Conservation (phyloP, 2,329 filamentous ascomycete species). For the Alternaria infectoria region DNA sequence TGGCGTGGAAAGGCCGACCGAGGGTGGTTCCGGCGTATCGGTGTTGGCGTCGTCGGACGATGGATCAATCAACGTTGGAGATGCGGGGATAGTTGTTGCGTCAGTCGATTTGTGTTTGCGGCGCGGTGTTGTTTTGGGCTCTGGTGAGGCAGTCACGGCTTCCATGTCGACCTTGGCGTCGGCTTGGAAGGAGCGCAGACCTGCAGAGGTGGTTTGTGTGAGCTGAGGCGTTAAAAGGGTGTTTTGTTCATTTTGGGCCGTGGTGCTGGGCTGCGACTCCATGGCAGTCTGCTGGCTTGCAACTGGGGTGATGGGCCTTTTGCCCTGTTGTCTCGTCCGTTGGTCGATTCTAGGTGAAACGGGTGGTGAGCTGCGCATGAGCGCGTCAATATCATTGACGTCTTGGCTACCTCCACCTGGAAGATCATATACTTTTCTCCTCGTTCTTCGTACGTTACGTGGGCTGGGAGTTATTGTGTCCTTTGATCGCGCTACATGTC, state of each 20-base stretch:
- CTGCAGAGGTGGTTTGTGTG: slow-evolving; percentile 41
- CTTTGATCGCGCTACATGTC: slow-evolving; percentile 9
- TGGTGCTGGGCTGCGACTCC: slow-evolving; percentile 26
- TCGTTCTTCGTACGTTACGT: slow-evolving; percentile 20
- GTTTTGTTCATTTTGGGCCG: slow-evolving; percentile 22
- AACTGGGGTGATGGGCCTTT: slow-evolving; percentile 33
- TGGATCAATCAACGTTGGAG: slow-evolving; percentile 11
- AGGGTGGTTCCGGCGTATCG: slow-evolving; percentile 20
- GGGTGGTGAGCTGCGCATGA: slow-evolving; percentile 18
- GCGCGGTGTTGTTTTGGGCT: slow-evolving; percentile 1
- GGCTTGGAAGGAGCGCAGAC: slow-evolving; percentile 29
- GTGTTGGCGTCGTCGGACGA: slow-evolving; percentile 20
- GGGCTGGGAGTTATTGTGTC: slow-evolving; percentile 14
- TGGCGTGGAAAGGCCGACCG: slow-evolving; percentile 49
- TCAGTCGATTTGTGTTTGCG: slow-evolving; percentile 7
- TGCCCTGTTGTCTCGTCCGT: slow-evolving; percentile 20
- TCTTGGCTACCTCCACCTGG: slow-evolving; percentile 14
- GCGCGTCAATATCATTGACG: slow-evolving; percentile 5
- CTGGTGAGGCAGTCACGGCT: not conserved
- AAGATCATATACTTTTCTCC: slow-evolving; percentile 16
- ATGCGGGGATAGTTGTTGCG: slow-evolving; percentile 11
- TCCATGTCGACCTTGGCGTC: slow-evolving; percentile 15
- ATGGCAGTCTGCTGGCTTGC: slow-evolving; percentile 34
- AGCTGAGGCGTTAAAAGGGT: slow-evolving; percentile 47
- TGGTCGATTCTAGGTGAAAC: slow-evolving; percentile 7